Conservation (phyloP, 2,329 filamentous ascomycete genomes). For the Knoxdaviesia proteae region DNA sequence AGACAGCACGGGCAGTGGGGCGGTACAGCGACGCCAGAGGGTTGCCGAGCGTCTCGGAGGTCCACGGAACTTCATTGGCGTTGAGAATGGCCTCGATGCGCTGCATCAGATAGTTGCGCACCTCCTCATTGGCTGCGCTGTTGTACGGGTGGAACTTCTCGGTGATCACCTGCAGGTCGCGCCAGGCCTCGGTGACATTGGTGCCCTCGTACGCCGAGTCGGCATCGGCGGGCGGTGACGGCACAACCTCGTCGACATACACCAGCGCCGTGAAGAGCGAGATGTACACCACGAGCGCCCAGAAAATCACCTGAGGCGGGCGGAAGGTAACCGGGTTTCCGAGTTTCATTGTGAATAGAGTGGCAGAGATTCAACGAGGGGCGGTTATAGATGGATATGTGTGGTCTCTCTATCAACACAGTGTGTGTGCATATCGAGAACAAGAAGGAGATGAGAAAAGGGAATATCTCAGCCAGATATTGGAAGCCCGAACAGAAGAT, state of each 20-base stretch:
- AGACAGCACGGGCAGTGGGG: constrained; percentile 4
- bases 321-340: constrained; percentile 52
- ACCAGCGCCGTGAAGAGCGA: constrained; percentile 54
- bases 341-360: not conserved
- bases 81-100: constrained; percentile 51
- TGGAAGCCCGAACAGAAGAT: too few species aligned
- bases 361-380: too few species aligned
- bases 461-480: too few species aligned
- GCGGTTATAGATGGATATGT: too few species aligned
- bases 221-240: constrained; percentile 34
- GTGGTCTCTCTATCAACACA: too few species aligned
- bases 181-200: constrained; percentile 72
- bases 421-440: too few species aligned
- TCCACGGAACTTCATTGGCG: constrained; percentile 31
- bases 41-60: constrained; percentile 13
- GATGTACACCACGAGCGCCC: constrained; percentile 57
- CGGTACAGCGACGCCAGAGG: constrained; percentile 6
- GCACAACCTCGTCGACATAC: constrained; percentile 52
- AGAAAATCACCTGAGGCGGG: constrained; percentile 61
- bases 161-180: constrained; percentile 58
- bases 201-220: constrained; percentile 38
- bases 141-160: constrained; percentile 73
- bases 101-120: constrained; percentile 54
- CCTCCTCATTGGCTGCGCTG: constrained; percentile 59
- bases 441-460: too few species aligned